Evolutionary conservation across 345 rosid genomes (phyloP), one percentile per base, ranked within the genome.

Genomic region (Eucalyptus grandis): DNA sequence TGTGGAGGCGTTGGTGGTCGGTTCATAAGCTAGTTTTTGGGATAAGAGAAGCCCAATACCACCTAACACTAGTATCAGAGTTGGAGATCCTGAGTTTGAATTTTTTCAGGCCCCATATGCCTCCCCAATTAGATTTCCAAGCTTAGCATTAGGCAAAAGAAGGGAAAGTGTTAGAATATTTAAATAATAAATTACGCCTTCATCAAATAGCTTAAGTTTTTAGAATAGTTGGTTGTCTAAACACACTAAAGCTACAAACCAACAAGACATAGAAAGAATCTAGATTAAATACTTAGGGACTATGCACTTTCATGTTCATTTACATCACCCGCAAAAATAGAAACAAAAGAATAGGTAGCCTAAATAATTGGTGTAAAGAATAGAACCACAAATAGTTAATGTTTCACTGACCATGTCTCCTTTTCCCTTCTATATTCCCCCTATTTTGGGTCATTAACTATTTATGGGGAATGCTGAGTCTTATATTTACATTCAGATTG

Each of bases 1-100:
- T 53, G 26, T 53, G 58, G 58, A 53, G 0, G 26, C 0, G 26
- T 0, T 53, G 0, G 0, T 53, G 58, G 58, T 53, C 26, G 11
- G 58, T 53, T 53, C 0, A 53, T 53, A 53, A 53, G 26, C 26
- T 53, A 53, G 11, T 53, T 53, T 53, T 53, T 53, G 58, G 11
- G 58, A 0, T 53, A 0, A 53, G 0, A 53, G 26, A 53, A 0
- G 58, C 58, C 26, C 58, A 21, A 19, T 53, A 53, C 26, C 58
- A 53, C 0, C 0, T 8, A 53, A 53, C 26, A 53, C 58, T 53
- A 53, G 26, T 21, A 53, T 53, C 5, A 21, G 58, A 0, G 58
- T 0, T 53, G 26, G 58, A 21, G 26, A 53, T 53, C 58, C 5
- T 19, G 5, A 53, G 58, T 53, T 53, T 0, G 58, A 53, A 53